These are phyloP conservation scores for Fusarium sp. DNA, from an alignment of 2,329 filamentous ascomycete genomes.

Conservation along the genomic window DNA sequence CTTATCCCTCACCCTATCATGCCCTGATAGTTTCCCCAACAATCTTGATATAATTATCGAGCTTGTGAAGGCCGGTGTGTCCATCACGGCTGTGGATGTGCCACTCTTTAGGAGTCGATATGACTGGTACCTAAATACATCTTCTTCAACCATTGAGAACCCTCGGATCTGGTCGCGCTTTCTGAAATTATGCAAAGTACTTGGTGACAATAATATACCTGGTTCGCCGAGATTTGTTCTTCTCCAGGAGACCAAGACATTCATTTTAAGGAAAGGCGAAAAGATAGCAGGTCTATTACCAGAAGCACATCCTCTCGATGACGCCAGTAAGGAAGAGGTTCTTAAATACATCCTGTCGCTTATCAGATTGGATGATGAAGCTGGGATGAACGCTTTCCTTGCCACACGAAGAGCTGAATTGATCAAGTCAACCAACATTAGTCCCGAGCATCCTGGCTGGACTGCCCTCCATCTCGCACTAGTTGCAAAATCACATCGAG, in stretches of 20 bases:
- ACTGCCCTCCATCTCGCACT: neutral
- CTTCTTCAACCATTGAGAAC: neutral
- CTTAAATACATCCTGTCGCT: neutral
- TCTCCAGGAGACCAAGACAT: neutral
- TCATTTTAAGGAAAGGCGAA: neutral
- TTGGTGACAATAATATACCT: neutral
- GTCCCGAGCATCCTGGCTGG: neutral
- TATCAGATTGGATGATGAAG: neutral
- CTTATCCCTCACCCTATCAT: neutral
- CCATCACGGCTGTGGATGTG: neutral
- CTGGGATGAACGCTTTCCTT: neutral
- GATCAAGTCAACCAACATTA: neutral
- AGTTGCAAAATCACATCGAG: neutral
- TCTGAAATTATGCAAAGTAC: neutral
- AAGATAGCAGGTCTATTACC: no score
- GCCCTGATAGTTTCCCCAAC: rapidly evolving
- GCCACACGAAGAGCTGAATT: rapidly evolving
- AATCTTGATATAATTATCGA: neutral
- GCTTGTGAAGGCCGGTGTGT: neutral
- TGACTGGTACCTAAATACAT: no score
- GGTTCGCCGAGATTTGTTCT: neutral
- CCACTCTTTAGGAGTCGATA: neutral
- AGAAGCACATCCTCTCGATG: no score
- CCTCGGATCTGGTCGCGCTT: neutral
- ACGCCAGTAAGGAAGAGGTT: neutral